Percentiles rank a stretch among this genome's conserved stretches.
phyloP scores from a whole-genome alignment of 1,284 basidiomycete genomes.

The Leccinum pachyderme region DNA sequence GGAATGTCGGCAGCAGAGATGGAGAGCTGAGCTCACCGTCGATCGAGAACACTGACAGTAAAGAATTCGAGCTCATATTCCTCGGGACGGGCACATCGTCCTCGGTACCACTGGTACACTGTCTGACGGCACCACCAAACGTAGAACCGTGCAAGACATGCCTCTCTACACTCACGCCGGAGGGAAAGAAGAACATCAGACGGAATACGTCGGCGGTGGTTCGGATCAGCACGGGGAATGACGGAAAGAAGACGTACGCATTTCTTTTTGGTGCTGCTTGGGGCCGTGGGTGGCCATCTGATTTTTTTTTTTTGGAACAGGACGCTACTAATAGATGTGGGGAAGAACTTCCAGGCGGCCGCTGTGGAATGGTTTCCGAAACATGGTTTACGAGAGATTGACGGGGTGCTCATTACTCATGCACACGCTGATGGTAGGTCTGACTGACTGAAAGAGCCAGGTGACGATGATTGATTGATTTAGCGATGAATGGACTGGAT shows the following conservation, averaged over 20 bases:
- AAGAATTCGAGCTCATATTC: slow-evolving; percentile 61
- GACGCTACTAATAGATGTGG: slow-evolving; percentile 76
- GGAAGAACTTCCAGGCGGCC: slow-evolving; percentile 76
- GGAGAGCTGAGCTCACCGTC: not conserved
- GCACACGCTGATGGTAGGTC: slow-evolving; percentile 72
- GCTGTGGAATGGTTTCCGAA: slow-evolving; percentile 81
- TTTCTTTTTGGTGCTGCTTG: not conserved
- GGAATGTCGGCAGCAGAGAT: not conserved
- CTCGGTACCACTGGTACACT: slow-evolving; percentile 62
- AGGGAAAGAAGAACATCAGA: slow-evolving; percentile 72
- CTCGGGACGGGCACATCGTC: slow-evolving; percentile 76
- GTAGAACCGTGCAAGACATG: slow-evolving; percentile 59
- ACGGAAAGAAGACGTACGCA: slow-evolving; percentile 54
- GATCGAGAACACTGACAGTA: not conserved
- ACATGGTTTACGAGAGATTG: slow-evolving; percentile 68
- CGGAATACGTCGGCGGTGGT: slow-evolving; percentile 73
- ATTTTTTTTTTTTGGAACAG: slow-evolving; percentile 34
- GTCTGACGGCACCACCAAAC: slow-evolving; percentile 56
- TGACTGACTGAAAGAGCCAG: not conserved
- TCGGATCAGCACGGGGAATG: slow-evolving; percentile 45
- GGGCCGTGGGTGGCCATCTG: not conserved
- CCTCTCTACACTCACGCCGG: slow-evolving; percentile 58
- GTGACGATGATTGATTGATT: slow-evolving; percentile 4
- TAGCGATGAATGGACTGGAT: slow-evolving; percentile 82
- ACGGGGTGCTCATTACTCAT: slow-evolving; percentile 78